Conservation (phyloP, 1,139 yeast species). For the Chernovozyma aurita region DNA sequence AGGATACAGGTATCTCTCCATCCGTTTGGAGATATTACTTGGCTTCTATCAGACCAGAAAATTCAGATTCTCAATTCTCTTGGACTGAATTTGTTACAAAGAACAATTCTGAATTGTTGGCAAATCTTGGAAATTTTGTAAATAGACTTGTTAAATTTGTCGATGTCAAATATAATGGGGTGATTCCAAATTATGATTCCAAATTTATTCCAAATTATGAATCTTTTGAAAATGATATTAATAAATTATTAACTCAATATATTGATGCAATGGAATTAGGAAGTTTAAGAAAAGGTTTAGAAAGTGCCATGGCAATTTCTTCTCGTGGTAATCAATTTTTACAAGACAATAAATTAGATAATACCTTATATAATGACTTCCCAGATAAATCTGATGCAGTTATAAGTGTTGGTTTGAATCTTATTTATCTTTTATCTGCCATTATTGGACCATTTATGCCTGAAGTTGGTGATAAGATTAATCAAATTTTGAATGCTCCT, state of each 20-base stretch:
- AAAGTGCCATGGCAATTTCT: slow-evolving; percentile 84
- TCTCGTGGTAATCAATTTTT: slow-evolving; percentile 92
- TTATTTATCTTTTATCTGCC: slow-evolving; percentile 78
- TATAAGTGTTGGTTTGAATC: slow-evolving; percentile 84
- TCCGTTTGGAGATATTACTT: slow-evolving; percentile 98
- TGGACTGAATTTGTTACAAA: slow-evolving; percentile 95
- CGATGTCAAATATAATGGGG: slow-evolving; percentile 87
- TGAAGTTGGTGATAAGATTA: slow-evolving; percentile 64
- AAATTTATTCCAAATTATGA: slow-evolving; percentile 46
- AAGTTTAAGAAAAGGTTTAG: slow-evolving; percentile 83
- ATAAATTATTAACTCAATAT: slow-evolving; percentile 57
- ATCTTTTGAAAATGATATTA: slow-evolving; percentile 52
- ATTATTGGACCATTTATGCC: slow-evolving; percentile 89
- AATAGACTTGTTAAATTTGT: slow-evolving; percentile 90
- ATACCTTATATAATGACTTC: slow-evolving; percentile 66
- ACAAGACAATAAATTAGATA: slow-evolving; percentile 93
- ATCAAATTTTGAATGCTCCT: slow-evolving; percentile 80
- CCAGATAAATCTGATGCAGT: slow-evolving; percentile 90
- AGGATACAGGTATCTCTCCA: slow-evolving; percentile 84
- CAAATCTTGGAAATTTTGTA: slow-evolving; percentile 94
- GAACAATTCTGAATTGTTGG: slow-evolving; percentile 88
- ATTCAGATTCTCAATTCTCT: slow-evolving; percentile 92
- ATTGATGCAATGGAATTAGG: slow-evolving; percentile 72
- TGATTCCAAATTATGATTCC: slow-evolving; percentile 62
- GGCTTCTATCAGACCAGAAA: slow-evolving; percentile 89